Evolutionary conservation across 768 basidiomycete species (phyloP), one percentile per base, ranked within the genome.

Genomic region (Naganishia antarctica): DNA sequence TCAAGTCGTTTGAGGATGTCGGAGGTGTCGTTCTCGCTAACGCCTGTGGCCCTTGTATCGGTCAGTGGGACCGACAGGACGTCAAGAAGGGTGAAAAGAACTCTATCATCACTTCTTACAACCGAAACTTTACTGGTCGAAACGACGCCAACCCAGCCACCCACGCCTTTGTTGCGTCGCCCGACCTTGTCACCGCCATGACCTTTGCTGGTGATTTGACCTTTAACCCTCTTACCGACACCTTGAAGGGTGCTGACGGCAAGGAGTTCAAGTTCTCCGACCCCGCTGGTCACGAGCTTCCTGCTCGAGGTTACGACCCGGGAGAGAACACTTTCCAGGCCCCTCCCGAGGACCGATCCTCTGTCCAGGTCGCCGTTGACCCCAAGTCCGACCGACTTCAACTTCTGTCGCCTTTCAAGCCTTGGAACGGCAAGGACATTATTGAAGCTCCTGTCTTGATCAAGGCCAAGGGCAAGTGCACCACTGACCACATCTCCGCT

Each of bases 51-150:
- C 96, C 96, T 74, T 98, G 96, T 79, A 98, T 98, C 69, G 96
- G 96, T 73, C 94, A 98, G 79, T 99, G 96, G 96, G 94, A 98
- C 81, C 84, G 96, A 76, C 81, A 86, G 74, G 96, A 99, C 70
- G 90, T 98, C 53, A 87, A 90, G 84, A 98, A 91, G 85, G 96
- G 94, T 74, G 90, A 89, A 72, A 81, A 84, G 71, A 99, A 98
- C 85, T 94, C 96, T 47, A 99, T 98, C 83, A 90, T 99, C 80
- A 94, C 94, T 59, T 97, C 93, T 21, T 99, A 99, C 85, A 99
- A 99, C 86, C 93, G 96, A 78, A 99, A 99, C 87, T 99, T 99
- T 83, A 98, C 96, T 70, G 96, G 94, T 64, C 91, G 96, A 76
- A 99, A 99, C 79, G 96, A 98, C 74, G 93, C 96, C 72, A 98